Evolutionary conservation across 2,329 filamentous ascomycete genomes (phyloP), one percentile per base, ranked within the genome.

Genomic region (Ascochyta pisi): DNA sequence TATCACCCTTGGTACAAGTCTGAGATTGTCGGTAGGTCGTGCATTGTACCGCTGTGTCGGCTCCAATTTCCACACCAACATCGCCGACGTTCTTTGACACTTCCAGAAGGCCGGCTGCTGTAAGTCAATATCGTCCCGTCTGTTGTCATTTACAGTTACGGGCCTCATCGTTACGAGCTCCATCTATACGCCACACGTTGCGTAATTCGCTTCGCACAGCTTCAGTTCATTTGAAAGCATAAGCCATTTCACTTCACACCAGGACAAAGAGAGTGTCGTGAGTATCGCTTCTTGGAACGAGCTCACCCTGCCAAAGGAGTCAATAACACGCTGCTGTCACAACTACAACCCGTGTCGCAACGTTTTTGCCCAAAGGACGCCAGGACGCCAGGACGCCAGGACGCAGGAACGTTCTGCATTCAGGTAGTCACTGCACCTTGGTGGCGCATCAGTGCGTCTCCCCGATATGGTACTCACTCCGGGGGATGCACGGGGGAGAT

Each of bases 351-450:
- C 12, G 23, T 24, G 29, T 26, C 24, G 29, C 37, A 19, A 24
- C 15, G 22, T 22, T 35, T 31, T 24, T 13, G 15, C 50, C 39
- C 29, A 29, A 29, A 19, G 26, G 37, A 46, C 16, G 53, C 53
- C 47, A 50, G 23, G 46, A 46, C 16, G 53, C 53, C 47, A 50
- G 23, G 46, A 47, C 29, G 46, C 42, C 47, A 50, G 23, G 46
- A 47, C 29, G 46, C 42, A 56, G 47, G 53, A 40, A 50, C 46
- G 24, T 31, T 41, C n/a, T 35, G 41, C 37, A 27, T 50, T 24
- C 41, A 56, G 53, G 42, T 41, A 50, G 47, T 42, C 47, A 56
- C 42, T 23, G 31, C 33, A 38, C 24, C 24, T 13, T n/a, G 35
- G 19, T 37, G 44, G 38, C 47, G 26, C n/a, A n/a, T 31, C 26